Percentiles rank a stretch among this genome's conserved stretches.
Conservation (phyloP, 768 basidiomycete genomes). For the Kwoniella mangroviensis region DNA sequence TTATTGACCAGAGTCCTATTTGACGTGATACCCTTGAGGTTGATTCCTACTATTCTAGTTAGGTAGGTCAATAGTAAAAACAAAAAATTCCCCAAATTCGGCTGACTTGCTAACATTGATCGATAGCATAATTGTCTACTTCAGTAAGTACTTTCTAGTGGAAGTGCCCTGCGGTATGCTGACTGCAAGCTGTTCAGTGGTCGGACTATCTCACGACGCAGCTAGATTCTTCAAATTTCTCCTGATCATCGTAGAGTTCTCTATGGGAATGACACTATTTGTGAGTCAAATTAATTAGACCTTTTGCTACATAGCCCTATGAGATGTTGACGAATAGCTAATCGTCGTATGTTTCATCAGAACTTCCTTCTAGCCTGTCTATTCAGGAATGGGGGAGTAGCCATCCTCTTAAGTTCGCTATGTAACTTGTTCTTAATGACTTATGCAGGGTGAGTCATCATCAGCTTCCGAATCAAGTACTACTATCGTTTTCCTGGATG, state of each 20-base stretch:
- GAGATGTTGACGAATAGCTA: not conserved
- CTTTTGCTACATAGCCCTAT: not conserved
- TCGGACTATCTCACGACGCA: slow-evolving; percentile 77
- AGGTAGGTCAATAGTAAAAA: slow-evolving; percentile 49
- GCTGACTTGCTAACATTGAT: not conserved
- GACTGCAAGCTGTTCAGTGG: slow-evolving; percentile 61
- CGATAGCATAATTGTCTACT: slow-evolving; percentile 64
- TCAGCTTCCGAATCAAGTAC: not conserved
- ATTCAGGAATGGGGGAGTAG: slow-evolving; percentile 85
- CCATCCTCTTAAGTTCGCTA: slow-evolving; percentile 77
- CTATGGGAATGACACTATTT: slow-evolving; percentile 81
- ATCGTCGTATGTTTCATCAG: slow-evolving; percentile 47
- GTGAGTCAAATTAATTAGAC: slow-evolving; percentile 61
- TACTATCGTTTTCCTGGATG: not conserved
- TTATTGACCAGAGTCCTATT: slow-evolving; percentile 83
- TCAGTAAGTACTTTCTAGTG: slow-evolving; percentile 31
- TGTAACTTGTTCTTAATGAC: slow-evolving; percentile 61
- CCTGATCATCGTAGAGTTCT: slow-evolving; percentile 83
- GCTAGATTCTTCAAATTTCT: slow-evolving; percentile 93
- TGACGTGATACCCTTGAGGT: slow-evolving; percentile 83
- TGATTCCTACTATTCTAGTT: slow-evolving; percentile 86
- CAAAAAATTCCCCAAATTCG: no score
- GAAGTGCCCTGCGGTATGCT: no score
- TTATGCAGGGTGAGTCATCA: slow-evolving; percentile 53
- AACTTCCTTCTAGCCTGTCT: slow-evolving; percentile 87